Conservation (phyloP, 2,329 filamentous ascomycete genomes). For the Venturia oleaginea region DNA sequence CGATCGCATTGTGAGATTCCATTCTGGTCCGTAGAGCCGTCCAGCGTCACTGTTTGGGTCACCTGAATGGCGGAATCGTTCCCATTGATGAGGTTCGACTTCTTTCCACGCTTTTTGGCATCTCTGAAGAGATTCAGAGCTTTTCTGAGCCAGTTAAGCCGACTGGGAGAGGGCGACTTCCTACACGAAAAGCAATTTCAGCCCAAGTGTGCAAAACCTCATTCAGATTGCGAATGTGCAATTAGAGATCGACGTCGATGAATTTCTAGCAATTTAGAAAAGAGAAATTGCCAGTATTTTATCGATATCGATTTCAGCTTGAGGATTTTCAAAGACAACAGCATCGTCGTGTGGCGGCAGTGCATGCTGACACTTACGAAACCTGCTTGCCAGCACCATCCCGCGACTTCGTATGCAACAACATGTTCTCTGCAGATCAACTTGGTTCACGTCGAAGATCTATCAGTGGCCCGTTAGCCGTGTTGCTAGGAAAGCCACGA, state of each 20-base stretch:
- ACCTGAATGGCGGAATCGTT: neutral
- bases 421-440: conserved; percentile 38
- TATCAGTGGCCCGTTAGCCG: conserved; percentile 36
- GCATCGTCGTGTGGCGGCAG: too few species aligned
- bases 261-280: neutral
- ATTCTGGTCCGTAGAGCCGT: neutral
- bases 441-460: conserved; percentile 32
- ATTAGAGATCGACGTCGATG: neutral
- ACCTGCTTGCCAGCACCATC: neutral
- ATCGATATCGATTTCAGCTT: too few species aligned
- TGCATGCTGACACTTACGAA: neutral
- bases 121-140: neutral
- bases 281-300: too few species aligned
- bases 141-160: neutral
- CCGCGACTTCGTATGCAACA: conserved; percentile 32
- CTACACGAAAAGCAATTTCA: neutral
- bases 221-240: neutral
- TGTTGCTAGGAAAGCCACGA: conserved; percentile 36
- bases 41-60: neutral
- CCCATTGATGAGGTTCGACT: neutral
- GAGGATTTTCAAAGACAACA: too few species aligned
- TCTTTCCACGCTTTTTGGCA: neutral
- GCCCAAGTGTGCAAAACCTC: neutral
- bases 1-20: neutral
- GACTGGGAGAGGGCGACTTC: neutral